Evolutionary conservation across 1,284 basidiomycete species (phyloP), one percentile per base, ranked within the genome.

Genomic region (Filobasidium uniguttulatum): DNA sequence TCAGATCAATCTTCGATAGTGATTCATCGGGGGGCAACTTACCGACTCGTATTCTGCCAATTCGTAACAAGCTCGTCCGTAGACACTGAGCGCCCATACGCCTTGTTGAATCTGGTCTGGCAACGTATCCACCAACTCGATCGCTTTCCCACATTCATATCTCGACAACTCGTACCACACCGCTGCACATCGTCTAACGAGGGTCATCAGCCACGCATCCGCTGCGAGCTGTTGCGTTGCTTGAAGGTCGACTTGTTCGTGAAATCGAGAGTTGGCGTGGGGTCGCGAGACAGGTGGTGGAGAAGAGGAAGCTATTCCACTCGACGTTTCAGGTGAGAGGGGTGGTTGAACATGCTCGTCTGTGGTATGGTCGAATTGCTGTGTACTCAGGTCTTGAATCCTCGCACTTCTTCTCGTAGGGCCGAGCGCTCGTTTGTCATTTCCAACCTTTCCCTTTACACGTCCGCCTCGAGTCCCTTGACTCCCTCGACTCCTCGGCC

Each of bases 31-130:
- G n/a, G 2, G 29, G 26, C 1, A 50, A 77, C 84, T 64, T 69
- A 93, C 89, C 68, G 81, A 77, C 55, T 78, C 73, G 70, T 91
- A 93, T 62, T 93, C 82, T 53, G 82, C 77, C 65, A 79, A 76
- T 66, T 93, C 89, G 67, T 88, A 93, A 62, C 86, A 82, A 33
- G 85, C 83, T 64, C 80, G 77, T 5, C 84, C 90, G 25, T 84
- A 77, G 73, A 90, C 78, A 22, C 81, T 78, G 61, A 89, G 73
- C 34, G 85, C 82, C 74, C 79, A 81, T 45, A 82, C 75, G 36
- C 82, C 81, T 50, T 77, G 72, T 64, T 85, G 81, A 56, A 91
- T 80, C 49, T 77, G 75, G 49, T 72, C 65, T n/a, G 88, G 86
- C 57, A 96, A 71, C 56, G 74, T 72, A 60, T 84, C 82, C 40